phyloP scores from a whole-genome alignment of 139 green algal genomes.

The Chlorella sp. region DNA sequence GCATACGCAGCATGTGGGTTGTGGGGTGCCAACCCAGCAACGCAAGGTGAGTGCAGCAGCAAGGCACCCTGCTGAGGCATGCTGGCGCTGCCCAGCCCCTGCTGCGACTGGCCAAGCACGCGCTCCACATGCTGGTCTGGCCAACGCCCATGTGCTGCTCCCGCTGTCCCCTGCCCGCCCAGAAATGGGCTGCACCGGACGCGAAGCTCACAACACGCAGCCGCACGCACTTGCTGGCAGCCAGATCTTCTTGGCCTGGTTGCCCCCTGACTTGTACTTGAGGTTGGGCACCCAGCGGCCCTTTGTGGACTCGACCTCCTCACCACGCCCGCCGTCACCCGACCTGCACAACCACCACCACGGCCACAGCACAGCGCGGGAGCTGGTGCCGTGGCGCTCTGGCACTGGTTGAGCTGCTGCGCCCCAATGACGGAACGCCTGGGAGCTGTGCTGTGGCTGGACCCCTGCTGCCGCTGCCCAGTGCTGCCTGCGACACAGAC shows the following conservation, averaged over 20 bases:
- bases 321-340: constrained; percentile 59
- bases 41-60: neutral
- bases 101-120: too few species aligned
- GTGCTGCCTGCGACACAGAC: neutral
- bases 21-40: neutral
- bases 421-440: neutral
- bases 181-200: too few species aligned
- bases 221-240: constrained; percentile 43
- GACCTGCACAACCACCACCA: constrained; percentile 32
- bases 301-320: constrained; percentile 48
- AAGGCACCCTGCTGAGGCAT: neutral
- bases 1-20: too few species aligned
- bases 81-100: too few species aligned
- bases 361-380: neutral
- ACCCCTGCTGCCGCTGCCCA: neutral
- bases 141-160: too few species aligned
- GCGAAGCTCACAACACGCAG: too few species aligned
- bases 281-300: constrained; percentile 66
- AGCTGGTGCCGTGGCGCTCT: neutral
- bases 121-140: neutral
- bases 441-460: neutral
- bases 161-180: too few species aligned
- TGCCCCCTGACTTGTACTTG: constrained; percentile 69
- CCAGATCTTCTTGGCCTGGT: constrained; percentile 64
- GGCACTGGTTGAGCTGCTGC: neutral